phyloP scores from a whole-genome alignment of 495 filamentous ascomycete species.

The Penicillium egyptiacum region DNA sequence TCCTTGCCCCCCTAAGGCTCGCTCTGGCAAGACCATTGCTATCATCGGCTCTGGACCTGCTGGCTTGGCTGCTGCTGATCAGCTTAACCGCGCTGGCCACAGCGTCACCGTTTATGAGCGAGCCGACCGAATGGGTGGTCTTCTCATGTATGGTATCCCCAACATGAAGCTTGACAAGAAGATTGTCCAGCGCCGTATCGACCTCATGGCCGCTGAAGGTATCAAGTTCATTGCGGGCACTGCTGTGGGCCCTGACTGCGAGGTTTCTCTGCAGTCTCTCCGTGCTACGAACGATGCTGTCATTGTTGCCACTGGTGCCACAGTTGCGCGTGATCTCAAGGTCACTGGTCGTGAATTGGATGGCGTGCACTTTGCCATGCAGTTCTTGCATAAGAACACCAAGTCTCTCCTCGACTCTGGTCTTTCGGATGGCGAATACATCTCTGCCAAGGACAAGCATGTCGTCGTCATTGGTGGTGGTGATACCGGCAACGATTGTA shows the following conservation, averaged over 20 bases:
- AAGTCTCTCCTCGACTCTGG: conserved; percentile 96
- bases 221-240: conserved; percentile 77
- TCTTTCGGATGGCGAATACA: conserved; percentile 82
- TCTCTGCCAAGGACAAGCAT: conserved; percentile 95
- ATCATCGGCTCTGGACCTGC: conserved; percentile 94
- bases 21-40: conserved; percentile 88
- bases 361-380: conserved; percentile 97
- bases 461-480: conserved; percentile 98
- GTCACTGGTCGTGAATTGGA: conserved; percentile 88
- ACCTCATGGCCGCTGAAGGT: conserved; percentile 95
- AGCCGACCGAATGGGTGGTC: conserved; percentile 85
- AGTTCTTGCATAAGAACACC: conserved; percentile 97
- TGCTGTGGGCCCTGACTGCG: conserved; percentile 72
- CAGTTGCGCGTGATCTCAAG: conserved; percentile 92
- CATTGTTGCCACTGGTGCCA: conserved; percentile 94
- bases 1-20: conserved; percentile 72
- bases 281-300: conserved; percentile 80
- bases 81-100: conserved; percentile 94
- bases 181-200: conserved; percentile 90
- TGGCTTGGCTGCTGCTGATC: conserved; percentile 89
- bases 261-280: conserved; percentile 71
- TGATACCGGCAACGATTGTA: conserved; percentile 99
- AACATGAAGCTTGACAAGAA: conserved; percentile 99
- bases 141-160: conserved; percentile 98
- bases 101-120: conserved; percentile 93